Base-by-base conservation (phyloP, 495 filamentous ascomycete species). In the Penicillium silybi region DNA sequence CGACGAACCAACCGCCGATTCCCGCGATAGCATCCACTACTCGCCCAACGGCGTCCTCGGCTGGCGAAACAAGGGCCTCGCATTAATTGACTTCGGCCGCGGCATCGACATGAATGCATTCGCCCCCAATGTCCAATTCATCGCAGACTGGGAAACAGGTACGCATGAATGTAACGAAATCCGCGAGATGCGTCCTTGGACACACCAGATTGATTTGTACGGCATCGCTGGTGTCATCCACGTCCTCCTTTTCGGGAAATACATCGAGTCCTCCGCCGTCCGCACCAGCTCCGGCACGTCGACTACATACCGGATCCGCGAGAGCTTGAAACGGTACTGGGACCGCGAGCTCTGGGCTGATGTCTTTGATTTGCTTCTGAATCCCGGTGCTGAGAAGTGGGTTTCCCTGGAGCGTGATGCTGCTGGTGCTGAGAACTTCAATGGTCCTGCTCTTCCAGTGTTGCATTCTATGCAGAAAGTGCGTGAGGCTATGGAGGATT, bases 171-270 rank as follows among this genome's bases (percentile, higher is more conserved):
- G 93, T 68, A 85, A 87, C 34, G 93, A 98, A 76, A 95, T 97
- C 78, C 84, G 91, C 37, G 92, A 97, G 72, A 77, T 86, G 57
- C 78, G 92, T 11, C 88, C 89, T 2, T 98, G 93, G 93, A 97
- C 92, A 0, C 95, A 88, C 68, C 93, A 98, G 64, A 85, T 95
- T 50, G 93, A 98, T 67, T 91, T 97, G 48, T 89, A 92, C 68
- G 93, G 93, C 25, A 74, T 96, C 0, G 93, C 93, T 0, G 89
- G 89, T 6, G 87, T 87, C 13, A 71, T 97, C 13, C 91, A 97
- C 62, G 82, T 80, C 27, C 75, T 98, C 62, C 78, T 98, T 1
- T 97, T 96, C 64, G 93, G 93, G 6, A 88, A 88, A 61, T 96
- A 97, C 71, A 90, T 98, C 54, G 90, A 97, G 61, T 93, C 89